A percentile compares a stretch with the other conserved stretches of the same genome.
Conservation (phyloP, 768 basidiomycete species). For the Suillus decipiens region DNA sequence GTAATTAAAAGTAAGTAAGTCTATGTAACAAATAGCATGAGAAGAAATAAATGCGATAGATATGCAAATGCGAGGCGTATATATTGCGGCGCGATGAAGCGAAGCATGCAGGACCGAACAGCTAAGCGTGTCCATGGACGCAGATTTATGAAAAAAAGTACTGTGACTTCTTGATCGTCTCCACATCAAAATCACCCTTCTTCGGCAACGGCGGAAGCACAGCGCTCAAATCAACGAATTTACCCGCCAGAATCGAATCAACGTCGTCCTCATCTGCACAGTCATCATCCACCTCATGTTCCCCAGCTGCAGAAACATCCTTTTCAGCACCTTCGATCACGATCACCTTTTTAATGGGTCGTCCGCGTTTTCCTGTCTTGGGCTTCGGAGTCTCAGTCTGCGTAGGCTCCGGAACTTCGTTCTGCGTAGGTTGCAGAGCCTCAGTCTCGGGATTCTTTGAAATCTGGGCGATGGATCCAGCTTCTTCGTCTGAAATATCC, state of each 20-base stretch:
- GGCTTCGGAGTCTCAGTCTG: conserved; percentile 21
- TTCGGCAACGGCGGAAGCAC: conserved; percentile 79
- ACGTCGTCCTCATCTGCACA: conserved; percentile 18
- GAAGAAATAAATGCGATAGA: background rate
- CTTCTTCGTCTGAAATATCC: conserved; percentile 39
- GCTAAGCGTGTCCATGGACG: background rate
- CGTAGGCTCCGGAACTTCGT: conserved; percentile 15
- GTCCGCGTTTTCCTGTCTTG: conserved; percentile 29
- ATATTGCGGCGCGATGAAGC: background rate
- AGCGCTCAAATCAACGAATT: conserved; percentile 75
- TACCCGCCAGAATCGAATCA: conserved; percentile 38
- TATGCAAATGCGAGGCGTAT: background rate
- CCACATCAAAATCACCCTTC: conserved; percentile 86
- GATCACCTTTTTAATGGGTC: background rate
- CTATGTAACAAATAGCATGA: conserved; percentile 3
- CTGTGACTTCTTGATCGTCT: conserved; percentile 72
- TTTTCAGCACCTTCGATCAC: conserved; percentile 13
- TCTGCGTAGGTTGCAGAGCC: conserved; percentile 18
- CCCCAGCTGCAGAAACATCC: conserved; percentile 23
- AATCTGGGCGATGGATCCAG: conserved; percentile 30
- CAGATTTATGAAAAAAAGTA: conserved; percentile 89
- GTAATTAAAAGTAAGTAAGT: conserved; percentile 1
- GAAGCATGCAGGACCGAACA: conserved; percentile 1
- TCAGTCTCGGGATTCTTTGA: conserved; percentile 15
- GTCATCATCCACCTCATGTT: conserved; percentile 24